A percentile compares a stretch with the other conserved stretches of the same genome.
Conservation (phyloP, 805 yeast species). For the Ogataea wickerhamii region DNA sequence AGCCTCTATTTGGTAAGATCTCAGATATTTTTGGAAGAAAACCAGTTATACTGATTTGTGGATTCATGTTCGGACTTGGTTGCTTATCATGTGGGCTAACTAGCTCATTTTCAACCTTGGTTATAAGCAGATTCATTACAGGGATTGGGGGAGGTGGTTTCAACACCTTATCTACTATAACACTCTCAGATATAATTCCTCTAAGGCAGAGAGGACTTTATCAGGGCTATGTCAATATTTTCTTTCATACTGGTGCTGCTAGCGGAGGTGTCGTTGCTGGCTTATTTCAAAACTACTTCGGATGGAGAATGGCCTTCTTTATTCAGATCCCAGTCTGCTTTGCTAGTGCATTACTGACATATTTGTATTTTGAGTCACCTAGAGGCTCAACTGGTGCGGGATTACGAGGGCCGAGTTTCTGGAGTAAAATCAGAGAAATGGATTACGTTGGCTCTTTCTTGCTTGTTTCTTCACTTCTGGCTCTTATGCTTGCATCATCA, state of each 20-base stretch:
- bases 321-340: conserved; percentile 51
- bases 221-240: conserved; percentile 79
- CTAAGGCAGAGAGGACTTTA: conserved; percentile 73
- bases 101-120: conserved; percentile 39
- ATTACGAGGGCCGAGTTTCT: conserved; percentile 39
- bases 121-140: conserved; percentile 63
- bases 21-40: conserved; percentile 54
- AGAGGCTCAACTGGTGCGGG: conserved; percentile 52
- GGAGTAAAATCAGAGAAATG: conserved; percentile 51
- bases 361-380: conserved; percentile 36
- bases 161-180: conserved; percentile 67
- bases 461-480: conserved; percentile 53
- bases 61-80: conserved; percentile 35
- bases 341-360: conserved; percentile 38
- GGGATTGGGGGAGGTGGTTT: conserved; percentile 92
- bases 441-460: conserved; percentile 62
- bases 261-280: conserved; percentile 69
- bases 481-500: conserved; percentile 60
- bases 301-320: conserved; percentile 66
- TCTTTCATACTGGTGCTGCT: conserved; percentile 73
- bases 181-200: conserved; percentile 73
- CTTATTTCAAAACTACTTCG: conserved; percentile 44
- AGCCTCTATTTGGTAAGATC: conserved; percentile 52
- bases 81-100: conserved; percentile 41
- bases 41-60: conserved; percentile 33